Evolutionary conservation across 2,329 filamentous ascomycete genomes (phyloP), one percentile per base, ranked within the genome.

Genomic region (Diplocarpon mali): DNA sequence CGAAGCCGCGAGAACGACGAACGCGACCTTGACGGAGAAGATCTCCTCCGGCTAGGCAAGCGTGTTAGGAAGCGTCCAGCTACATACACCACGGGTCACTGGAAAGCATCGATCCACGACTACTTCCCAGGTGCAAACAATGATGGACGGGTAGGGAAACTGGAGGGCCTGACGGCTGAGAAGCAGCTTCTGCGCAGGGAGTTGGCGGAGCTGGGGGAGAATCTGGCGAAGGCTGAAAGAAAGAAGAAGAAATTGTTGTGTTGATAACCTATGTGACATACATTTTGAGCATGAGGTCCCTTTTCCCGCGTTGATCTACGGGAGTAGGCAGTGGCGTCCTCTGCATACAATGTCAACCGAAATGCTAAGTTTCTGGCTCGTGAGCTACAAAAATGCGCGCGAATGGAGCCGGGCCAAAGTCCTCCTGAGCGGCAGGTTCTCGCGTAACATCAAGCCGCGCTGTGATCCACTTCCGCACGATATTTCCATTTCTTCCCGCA

Each of bases 21-120:
- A n/a, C 37, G 47, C 13, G 49, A 55, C 15, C 40, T 55, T 1
- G 54, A 57, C 13, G 54, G 54, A 30, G 54, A 55, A 41, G 54
- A 54, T 8, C 47, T 47, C 30, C 32, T 51, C 9, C 42, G 46
- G 15, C 40, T 47, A 9, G 44, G 48, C 13, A 42, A 46, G n/a
- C 32, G 13, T 15, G 27, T 47, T 12, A 45, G 48, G 31, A 44
- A 41, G 5, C 32, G 40, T 3, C 20, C 38, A 17, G 31, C 13
- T 11, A 20, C 29, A 9, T 13, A 31, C 20, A 24, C 36, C 6
- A 48, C 46, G 13, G 53, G 51, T 1, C 42, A 46, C 24, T 55
- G 49, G 49, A 36, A 43, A 11, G 41, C 38, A 5, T 45, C 35
- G 3, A 30, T 52, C n/a, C 44, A 50, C 42, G 47, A 52, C 29